Evolutionary conservation across 1,284 basidiomycete genomes (phyloP).

Genomic region (Ustilago shanxiensis): DNA sequence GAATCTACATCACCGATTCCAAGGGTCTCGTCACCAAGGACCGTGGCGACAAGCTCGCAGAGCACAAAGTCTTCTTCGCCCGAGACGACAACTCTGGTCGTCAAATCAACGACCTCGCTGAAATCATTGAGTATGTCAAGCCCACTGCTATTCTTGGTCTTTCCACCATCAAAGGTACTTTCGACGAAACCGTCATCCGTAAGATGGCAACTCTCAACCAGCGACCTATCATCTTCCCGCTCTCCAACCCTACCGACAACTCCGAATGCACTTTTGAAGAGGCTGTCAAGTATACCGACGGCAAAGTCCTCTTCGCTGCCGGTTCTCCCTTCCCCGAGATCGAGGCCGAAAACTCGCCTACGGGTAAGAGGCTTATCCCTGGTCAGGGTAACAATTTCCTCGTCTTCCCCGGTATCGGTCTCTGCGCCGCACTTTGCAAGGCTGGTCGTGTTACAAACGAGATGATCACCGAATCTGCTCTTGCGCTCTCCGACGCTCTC

Average conservation of each 20-base stretch:
- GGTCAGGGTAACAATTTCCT: constrained; percentile 90
- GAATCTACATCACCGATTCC: constrained; percentile 68
- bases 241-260: constrained; percentile 90
- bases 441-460: constrained; percentile 79
- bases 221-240: constrained; percentile 92
- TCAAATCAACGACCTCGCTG: constrained; percentile 74
- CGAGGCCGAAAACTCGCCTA: constrained; percentile 71
- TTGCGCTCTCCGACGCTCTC: constrained; percentile 83
- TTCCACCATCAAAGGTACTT: constrained; percentile 87
- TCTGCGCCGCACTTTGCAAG: constrained; percentile 75
- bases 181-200: constrained; percentile 81
- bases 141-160: constrained; percentile 92
- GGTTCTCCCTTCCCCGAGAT: constrained; percentile 87
- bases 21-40: constrained; percentile 68
- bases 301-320: constrained; percentile 82
- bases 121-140: constrained; percentile 86
- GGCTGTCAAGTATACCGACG: constrained; percentile 80
- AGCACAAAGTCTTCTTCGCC: constrained; percentile 66
- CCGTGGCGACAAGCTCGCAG: constrained; percentile 63
- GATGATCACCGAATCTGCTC: constrained; percentile 76
- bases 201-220: constrained; percentile 87
- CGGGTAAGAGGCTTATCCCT: constrained; percentile 78
- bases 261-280: constrained; percentile 82
- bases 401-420: constrained; percentile 62
- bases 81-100: constrained; percentile 64